Evolutionary conservation across 345 rosid genomes (phyloP).

Genomic region (Euphorbia tirucalli): DNA sequence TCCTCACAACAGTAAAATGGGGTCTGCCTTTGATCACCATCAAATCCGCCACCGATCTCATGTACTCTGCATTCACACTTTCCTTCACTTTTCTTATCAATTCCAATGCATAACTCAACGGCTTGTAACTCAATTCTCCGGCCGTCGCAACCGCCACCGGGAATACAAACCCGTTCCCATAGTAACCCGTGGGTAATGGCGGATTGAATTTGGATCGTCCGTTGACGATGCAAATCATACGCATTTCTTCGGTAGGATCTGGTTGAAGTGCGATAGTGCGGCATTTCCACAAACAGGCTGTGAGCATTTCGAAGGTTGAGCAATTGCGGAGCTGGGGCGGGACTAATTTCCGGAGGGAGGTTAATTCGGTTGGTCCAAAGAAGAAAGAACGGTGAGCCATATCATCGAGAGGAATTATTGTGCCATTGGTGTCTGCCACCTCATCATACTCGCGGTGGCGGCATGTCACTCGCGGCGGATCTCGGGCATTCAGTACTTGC

Average conservation of each 20-base stretch:
- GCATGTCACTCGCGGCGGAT: constrained; percentile 9
- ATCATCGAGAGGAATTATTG: background rate
- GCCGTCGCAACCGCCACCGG: constrained; percentile 20
- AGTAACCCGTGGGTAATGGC: constrained; percentile 19
- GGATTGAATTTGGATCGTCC: constrained; percentile 12
- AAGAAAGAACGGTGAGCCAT: constrained; percentile 17
- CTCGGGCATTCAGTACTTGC: constrained; percentile 13
- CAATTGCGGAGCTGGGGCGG: background rate
- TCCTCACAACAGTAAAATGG: constrained; percentile 13
- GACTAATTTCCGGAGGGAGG: background rate
- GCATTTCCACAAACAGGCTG: constrained; percentile 25
- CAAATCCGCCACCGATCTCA: constrained; percentile 23
- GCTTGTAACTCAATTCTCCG: background rate
- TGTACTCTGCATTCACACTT: constrained; percentile 20
- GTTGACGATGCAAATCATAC: constrained; percentile 9
- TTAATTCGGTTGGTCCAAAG: constrained; percentile 13
- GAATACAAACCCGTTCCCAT: constrained; percentile 18
- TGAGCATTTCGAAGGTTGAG: constrained; percentile 15
- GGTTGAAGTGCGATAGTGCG: constrained; percentile 15
- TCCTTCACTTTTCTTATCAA: constrained; percentile 21
- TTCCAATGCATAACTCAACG: constrained; percentile 15
- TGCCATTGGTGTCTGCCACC: constrained; percentile 7
- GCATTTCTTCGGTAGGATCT: constrained; percentile 11
- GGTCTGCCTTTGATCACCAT: constrained; percentile 29
- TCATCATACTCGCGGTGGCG: constrained; percentile 13